Percentiles rank a stretch among this genome's conserved stretches.
Evolutionary conservation across 1,284 basidiomycete genomes (phyloP).

Genomic region (Puccinia coronata): DNA sequence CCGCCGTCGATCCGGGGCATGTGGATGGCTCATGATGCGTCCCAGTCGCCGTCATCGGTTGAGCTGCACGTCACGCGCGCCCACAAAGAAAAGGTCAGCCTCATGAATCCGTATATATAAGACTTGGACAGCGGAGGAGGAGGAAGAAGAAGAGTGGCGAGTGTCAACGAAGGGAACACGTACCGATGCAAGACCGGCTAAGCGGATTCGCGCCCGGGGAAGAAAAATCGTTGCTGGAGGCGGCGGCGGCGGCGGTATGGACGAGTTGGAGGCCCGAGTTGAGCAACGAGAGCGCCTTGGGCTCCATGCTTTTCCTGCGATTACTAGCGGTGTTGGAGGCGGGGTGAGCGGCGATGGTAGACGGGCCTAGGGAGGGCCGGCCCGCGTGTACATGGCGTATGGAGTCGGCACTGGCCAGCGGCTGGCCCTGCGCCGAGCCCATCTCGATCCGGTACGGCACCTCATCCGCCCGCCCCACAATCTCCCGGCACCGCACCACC

Average conservation of each 20-base stretch:
- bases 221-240: not conserved
- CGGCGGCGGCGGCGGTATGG: not conserved
- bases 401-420: not conserved
- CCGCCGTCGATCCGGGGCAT: not conserved
- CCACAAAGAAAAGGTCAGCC: not conserved
- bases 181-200: slow-evolving; percentile 1
- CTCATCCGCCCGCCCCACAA: slow-evolving; percentile 15
- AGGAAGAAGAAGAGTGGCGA: not conserved
- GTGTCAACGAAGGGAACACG: too few species aligned
- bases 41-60: not conserved
- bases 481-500: slow-evolving; percentile 39
- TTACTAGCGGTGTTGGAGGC: not conserved
- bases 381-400: not conserved
- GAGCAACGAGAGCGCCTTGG: slow-evolving; percentile 40
- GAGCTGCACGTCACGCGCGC: too few species aligned
- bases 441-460: slow-evolving; percentile 25
- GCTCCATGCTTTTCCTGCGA: slow-evolving; percentile 48
- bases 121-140: not conserved
- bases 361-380: not conserved
- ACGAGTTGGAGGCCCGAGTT: slow-evolving; percentile 17
- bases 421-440: not conserved
- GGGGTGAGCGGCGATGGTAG: not conserved
- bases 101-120: not conserved
- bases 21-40: too few species aligned
- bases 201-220: not conserved